Conservation (phyloP, 169 alveolate genomes). For the Eimeria sp. region DNA sequence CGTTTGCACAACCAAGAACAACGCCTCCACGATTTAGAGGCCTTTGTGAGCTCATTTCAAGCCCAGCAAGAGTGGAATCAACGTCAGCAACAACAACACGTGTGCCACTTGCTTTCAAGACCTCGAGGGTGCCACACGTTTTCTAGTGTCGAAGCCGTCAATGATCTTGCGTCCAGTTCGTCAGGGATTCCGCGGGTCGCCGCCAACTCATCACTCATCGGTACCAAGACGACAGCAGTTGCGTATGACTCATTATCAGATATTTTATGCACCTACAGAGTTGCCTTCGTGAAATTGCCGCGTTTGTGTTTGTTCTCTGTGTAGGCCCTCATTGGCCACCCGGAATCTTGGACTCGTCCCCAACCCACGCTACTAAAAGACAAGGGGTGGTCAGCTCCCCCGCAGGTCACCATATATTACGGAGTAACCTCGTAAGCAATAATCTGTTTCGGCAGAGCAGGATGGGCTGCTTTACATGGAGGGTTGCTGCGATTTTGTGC, state of each 20-base stretch:
- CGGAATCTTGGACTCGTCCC: conserved; percentile 18
- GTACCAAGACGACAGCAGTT: background rate
- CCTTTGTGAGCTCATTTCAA: conserved; percentile 5
- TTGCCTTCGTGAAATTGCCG: background rate
- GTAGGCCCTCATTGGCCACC: conserved; percentile 35
- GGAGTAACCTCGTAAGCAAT: background rate
- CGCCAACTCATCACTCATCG: conserved; percentile 21
- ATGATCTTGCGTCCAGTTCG: conserved; percentile 5
- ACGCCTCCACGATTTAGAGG: conserved; percentile 57
- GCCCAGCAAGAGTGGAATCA: conserved; percentile 55
- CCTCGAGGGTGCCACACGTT: conserved; percentile 10
- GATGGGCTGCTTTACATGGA: background rate
- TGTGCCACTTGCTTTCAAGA: conserved; percentile 36
- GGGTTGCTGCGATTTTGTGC: background rate
- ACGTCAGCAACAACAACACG: conserved; percentile 26
- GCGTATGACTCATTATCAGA: background rate
- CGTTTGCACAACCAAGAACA: conserved; percentile 47
- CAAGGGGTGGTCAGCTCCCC: conserved; percentile 19
- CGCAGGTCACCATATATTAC: conserved; percentile 12
- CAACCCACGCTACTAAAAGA: background rate
- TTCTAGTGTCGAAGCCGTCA: conserved; percentile 5
- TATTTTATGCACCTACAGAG: background rate
- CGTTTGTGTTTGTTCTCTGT: background rate
- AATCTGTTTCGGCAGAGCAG: background rate
- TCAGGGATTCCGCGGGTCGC: background rate